phyloP scores from a whole-genome alignment of 805 yeast genomes.

The Spathaspora gorwiae region DNA sequence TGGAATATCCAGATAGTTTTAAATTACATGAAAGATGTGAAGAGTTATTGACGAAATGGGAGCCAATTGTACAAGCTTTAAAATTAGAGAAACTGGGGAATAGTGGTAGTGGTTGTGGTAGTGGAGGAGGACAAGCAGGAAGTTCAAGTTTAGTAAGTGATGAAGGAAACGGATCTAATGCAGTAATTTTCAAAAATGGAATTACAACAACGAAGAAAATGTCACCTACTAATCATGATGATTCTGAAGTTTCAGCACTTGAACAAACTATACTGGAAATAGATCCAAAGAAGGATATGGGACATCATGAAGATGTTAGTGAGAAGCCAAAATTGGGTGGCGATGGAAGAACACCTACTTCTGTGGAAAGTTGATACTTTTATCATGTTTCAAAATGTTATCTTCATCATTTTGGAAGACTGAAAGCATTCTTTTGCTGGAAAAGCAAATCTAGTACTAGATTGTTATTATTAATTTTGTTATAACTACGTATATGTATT shows the following conservation, averaged over 20 bases:
- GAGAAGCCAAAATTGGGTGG: neutral
- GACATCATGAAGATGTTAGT: neutral
- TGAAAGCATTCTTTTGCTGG: too few relatives aligned
- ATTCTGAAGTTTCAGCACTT: constrained; percentile 22
- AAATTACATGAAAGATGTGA: constrained; percentile 43
- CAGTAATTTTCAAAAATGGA: constrained; percentile 2
- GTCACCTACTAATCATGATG: constrained; percentile 12
- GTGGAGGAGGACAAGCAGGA: neutral
- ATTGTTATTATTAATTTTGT: neutral
- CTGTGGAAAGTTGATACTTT: neutral
- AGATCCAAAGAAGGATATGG: constrained; percentile 2
- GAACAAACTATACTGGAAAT: constrained; percentile 9
- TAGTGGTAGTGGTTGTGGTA: neutral
- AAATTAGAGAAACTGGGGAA: constrained; percentile 24
- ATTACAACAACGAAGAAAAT: neutral
- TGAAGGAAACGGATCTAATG: neutral
- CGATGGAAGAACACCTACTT: constrained; percentile 1
- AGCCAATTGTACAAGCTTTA: constrained; percentile 28
- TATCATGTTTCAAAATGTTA: too few relatives aligned
- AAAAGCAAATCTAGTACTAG: too few relatives aligned
- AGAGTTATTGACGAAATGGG: constrained; percentile 41
- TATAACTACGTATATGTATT: constrained; percentile 2
- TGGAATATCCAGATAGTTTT: constrained; percentile 41
- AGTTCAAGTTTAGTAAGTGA: neutral
- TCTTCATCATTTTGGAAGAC: too few relatives aligned